Conservation (phyloP, 176 grass and related monocot species). For the Oryza glaberrima region DNA sequence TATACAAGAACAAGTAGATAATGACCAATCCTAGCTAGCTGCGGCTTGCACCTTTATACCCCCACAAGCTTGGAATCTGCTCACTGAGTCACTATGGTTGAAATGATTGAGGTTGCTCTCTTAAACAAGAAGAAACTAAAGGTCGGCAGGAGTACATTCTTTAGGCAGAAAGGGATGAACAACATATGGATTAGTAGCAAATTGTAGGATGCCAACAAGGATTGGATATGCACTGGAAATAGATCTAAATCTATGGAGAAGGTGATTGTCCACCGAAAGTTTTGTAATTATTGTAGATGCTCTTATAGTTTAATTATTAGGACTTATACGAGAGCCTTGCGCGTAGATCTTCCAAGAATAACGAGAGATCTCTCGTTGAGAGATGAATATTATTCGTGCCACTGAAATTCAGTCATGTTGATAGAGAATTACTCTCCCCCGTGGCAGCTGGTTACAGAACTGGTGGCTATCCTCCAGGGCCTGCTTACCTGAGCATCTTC, state of each 20-base stretch:
- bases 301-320: neutral
- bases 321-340: neutral
- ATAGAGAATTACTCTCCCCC: neutral
- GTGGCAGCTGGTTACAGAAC: too few species aligned
- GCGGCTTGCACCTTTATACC: neutral
- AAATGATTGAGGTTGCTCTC: neutral
- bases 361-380: neutral
- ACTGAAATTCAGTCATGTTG: neutral
- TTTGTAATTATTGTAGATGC: neutral
- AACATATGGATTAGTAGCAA: neutral
- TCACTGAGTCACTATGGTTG: neutral
- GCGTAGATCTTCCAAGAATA: neutral
- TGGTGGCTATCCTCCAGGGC: too few species aligned
- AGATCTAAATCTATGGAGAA: neutral
- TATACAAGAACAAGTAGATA: neutral
- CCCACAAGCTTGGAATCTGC: slow-evolving; percentile 1
- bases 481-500: too few species aligned
- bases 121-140: slow-evolving; percentile 28
- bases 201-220: neutral
- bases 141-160: neutral
- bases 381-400: neutral
- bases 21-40: neutral
- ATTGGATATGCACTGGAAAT: neutral
- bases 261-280: slow-evolving; percentile 46
- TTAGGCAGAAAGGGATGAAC: neutral